Evolutionary conservation across 768 basidiomycete species (phyloP), one percentile per base, ranked within the genome.

Genomic region (Tulasnella sp.): DNA sequence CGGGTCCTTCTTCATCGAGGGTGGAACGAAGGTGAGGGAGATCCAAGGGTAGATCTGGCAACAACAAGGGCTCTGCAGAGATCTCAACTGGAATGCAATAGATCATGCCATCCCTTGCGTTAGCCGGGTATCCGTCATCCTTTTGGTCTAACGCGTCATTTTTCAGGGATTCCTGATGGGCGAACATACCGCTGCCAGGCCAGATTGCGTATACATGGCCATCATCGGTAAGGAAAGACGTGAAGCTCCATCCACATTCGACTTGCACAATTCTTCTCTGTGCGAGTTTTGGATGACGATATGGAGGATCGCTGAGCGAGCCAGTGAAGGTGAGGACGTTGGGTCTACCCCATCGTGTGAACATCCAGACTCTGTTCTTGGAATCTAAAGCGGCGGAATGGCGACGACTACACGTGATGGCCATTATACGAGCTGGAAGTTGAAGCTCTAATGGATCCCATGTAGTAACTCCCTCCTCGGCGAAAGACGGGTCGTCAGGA

Each of bases 221-320:
- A n/a, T 72, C 69, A 54, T 71, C 69, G 7, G 80, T 83, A 58
- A 93, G 76, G 25, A 81, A 68, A 9, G 78, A 74, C n/a, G 81
- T 81, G 63, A 83, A 85, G 13, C 60, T 54, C 89, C 89, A 91
- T 37, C 89, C 88, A 58, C 83, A 81, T 61, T 81, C 81, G 32
- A 87, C 72, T n/a, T 64, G 61, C 2, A 64, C n/a, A n/a, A n/a
- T 73, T n/a, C n/a, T n/a, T n/a, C n/a, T n/a, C n/a, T n/a, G n/a
- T n/a, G n/a, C n/a, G n/a, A n/a, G n/a, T n/a, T n/a, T n/a, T n/a
- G n/a, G n/a, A n/a, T n/a, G n/a, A n/a, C n/a, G n/a, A n/a, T n/a
- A n/a, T n/a, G n/a, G n/a, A n/a, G n/a, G n/a, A n/a, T n/a, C 54
- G 27, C 15, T 33, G 6, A 0, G 66, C 58, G 0, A 69, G 66